Evolutionary conservation across 108 stramenopile genomes (phyloP), one percentile per base, ranked within the genome.

Genomic region (Schizochytrium sp.): DNA sequence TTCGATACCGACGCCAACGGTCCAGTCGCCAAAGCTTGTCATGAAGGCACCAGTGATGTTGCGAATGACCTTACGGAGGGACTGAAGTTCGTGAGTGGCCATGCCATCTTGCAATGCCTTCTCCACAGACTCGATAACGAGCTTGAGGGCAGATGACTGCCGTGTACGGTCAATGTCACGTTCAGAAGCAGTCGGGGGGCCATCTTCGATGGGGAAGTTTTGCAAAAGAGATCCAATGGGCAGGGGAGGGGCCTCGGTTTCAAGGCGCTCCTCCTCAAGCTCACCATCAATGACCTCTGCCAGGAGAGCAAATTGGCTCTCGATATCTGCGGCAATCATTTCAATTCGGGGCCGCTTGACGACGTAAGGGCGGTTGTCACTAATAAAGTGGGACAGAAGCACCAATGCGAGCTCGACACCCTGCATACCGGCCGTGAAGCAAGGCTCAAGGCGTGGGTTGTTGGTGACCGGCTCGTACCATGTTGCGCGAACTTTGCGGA

Each of bases 1-100:
- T 72, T 91, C 90, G 58, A 91, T 72, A 15, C 90, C 90, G 7
- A 91, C 60, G n/a, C 90, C 90, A 56, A 91, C 90, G 69, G 90
- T 60, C 90, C 90, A 91, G 46, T 88, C 90, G 15, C 88, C 88
- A 46, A 89, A 89, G 72, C 40, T 72, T 12, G 88, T 88, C 44
- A 57, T 72, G 45, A 91, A 88, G 56, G 90, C 72, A n/a, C 88
- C 72, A 57, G 90, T 89, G 69, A 91, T 91, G 88, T 91, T 91
- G 55, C 90, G 87, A 42, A 91, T 56, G 40, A 89, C 59, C 69
- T 91, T 91, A 10, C 44, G 88, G 15, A 91, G 88, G 53, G 88
- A 88, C 56, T 88, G 76, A 45, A 45, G 28, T 88, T 64, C 90
- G 61, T 45, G 87, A 15, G 46, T 46, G 56, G 38, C 61, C 72